Evolutionary conservation across 768 basidiomycete genomes (phyloP), one percentile per base, ranked within the genome.

Genomic region (Phaffia australis): DNA sequence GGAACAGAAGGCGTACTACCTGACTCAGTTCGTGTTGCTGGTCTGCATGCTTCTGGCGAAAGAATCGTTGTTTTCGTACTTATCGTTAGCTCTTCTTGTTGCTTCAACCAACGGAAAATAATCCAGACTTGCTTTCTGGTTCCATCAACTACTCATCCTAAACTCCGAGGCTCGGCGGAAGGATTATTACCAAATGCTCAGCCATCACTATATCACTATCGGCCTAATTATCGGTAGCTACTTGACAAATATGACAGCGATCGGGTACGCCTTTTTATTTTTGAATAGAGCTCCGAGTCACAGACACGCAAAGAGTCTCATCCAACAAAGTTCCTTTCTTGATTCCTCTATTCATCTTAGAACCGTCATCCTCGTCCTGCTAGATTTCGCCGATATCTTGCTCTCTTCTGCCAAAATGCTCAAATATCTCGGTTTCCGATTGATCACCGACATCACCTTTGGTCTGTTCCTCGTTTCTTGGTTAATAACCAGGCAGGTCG

Each of bases 141-240:
- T 87, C 61, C 92, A 98, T 74, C 91, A 93, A 76, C 81, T 95
- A 15, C 80, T 97, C 69, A 85, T 94, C 66, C 82, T 99, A 75
- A 89, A 97, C 76, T 86, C 92, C 30, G 95, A 99, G 76, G 90
- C 85, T 49, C 83, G 85, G 63, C 81, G 95, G 65, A 91, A 89
- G 75, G 95, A 99, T 76, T 90, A 97, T 76, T 79, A 80, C 72
- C 94, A 97, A 77, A 97, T 97, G 94, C 87, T 97, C 83, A 79
- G 85, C 29, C 95, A 99, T 79, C 95, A 99, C 75, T 74, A 94
- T 71, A 87, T 98, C 71, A 94, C 92, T 16, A 81, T 92, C 68
- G 73, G 81, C 58, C 83, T 99, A 69, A 84, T 97, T 78, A 76
- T 80, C 46, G 73, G 79, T 50, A 91, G 88, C 76, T 98, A 95